Conservation (phyloP, 2,329 filamentous ascomycete species). For the Penicillium decumbens region DNA sequence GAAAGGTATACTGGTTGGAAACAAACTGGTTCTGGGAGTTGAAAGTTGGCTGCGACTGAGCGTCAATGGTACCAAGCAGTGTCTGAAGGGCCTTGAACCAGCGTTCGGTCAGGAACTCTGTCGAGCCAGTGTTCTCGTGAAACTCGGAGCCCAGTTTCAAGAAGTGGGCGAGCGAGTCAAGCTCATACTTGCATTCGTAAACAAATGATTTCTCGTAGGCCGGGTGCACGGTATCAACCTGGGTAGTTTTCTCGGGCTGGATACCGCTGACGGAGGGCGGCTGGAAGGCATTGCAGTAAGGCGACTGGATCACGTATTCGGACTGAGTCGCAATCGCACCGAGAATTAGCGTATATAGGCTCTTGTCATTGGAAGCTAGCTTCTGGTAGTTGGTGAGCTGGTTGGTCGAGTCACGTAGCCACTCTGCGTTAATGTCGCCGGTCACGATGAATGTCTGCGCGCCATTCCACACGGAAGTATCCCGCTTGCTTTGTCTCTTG, state of each 20-base stretch:
- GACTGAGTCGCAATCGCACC: conserved; percentile 95
- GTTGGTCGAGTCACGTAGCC: conserved; percentile 89
- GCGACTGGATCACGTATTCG: conserved; percentile 88
- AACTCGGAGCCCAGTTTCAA: conserved; percentile 82
- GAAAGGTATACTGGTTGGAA: conserved; percentile 81
- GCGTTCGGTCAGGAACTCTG: conserved; percentile 69
- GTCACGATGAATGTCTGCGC: conserved; percentile 91
- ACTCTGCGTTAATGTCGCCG: conserved; percentile 87
- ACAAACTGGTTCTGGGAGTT: conserved; percentile 61
- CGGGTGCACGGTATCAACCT: conserved; percentile 80
- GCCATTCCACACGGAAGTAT: conserved; percentile 69
- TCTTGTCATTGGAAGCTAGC: conserved; percentile 73
- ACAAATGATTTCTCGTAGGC: conserved; percentile 77
- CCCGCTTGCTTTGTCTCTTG: conserved; percentile 35
- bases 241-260: conserved; percentile 66
- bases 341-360: conserved; percentile 72
- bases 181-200: conserved; percentile 98
- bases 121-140: conserved; percentile 70
- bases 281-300: conserved; percentile 98
- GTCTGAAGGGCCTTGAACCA: conserved; percentile 77
- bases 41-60: conserved; percentile 80
- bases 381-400: conserved; percentile 86
- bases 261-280: conserved; percentile 81
- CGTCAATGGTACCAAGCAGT: conserved; percentile 66
- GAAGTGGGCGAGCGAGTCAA: conserved; percentile 92